Percentiles rank a stretch among this genome's conserved stretches.
These are phyloP conservation scores for Lecanicillium sp. DNA, from an alignment of 2,329 filamentous ascomycete genomes.

Conservation along the genomic window DNA sequence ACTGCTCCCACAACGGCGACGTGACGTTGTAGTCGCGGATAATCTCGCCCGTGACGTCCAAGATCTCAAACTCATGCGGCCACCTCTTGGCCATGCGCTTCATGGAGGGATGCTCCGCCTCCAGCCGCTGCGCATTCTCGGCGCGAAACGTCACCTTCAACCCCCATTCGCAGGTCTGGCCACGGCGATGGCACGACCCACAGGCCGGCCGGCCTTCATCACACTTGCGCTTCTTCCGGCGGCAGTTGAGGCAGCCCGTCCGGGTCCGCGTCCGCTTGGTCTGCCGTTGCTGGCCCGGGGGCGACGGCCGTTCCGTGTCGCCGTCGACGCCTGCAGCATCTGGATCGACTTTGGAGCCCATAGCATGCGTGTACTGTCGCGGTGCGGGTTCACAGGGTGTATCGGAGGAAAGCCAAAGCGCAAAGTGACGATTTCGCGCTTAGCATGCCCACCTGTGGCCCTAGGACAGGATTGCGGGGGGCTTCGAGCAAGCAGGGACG, in stretches of 20 bases:
- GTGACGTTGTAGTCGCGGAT: conserved; percentile 23
- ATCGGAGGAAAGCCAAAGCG: too few relatives aligned
- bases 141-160: conserved; percentile 28
- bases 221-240: conserved; percentile 30
- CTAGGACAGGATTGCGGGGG: too few relatives aligned
- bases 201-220: conserved; percentile 27
- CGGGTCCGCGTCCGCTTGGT: conserved; percentile 24
- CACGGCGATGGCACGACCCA: conserved; percentile 23
- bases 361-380: too few relatives aligned
- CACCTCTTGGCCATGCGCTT: conserved; percentile 18
- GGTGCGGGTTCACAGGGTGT: too few relatives aligned
- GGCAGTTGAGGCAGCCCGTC: conserved; percentile 29
- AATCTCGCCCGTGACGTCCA: conserved; percentile 27
- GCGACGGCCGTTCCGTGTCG: too few relatives aligned
- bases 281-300: too few relatives aligned
- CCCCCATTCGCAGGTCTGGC: conserved; percentile 28
- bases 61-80: conserved; percentile 25
- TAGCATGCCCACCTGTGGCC: too few relatives aligned
- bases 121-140: conserved; percentile 27
- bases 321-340: too few relatives aligned
- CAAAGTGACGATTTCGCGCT: too few relatives aligned
- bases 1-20: conserved; percentile 4
- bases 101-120: conserved; percentile 26
- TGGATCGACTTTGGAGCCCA: too few relatives aligned
- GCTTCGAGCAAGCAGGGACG: too few relatives aligned